Conservation (phyloP, 2,329 filamentous ascomycete species). For the Cryphonectria naterciae region DNA sequence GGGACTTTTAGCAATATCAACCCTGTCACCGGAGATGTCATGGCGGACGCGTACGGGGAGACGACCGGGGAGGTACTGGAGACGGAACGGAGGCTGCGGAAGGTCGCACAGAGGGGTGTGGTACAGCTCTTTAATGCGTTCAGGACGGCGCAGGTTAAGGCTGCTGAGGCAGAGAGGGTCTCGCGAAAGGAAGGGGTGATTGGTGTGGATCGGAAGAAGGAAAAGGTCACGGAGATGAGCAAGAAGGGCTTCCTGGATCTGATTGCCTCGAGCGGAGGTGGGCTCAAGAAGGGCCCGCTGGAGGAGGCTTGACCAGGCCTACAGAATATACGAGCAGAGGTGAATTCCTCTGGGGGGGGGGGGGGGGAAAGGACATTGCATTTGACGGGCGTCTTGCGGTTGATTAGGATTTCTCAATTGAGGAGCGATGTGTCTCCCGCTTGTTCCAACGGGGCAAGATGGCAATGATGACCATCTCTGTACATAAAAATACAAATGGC, state of each 20-base stretch:
- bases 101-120: slow-evolving; percentile 90
- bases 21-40: slow-evolving; percentile 47
- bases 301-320: slow-evolving; percentile 54
- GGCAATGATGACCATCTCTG: slow-evolving; percentile 11
- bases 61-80: slow-evolving; percentile 63
- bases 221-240: slow-evolving; percentile 92
- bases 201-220: slow-evolving; percentile 78
- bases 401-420: slow-evolving; percentile 26
- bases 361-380: slow-evolving; percentile 6
- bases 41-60: slow-evolving; percentile 43
- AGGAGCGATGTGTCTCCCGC: slow-evolving; percentile 14
- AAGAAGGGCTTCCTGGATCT: slow-evolving; percentile 95
- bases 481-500: slow-evolving; percentile 24
- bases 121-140: slow-evolving; percentile 97
- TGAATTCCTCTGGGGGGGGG: too few species aligned
- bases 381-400: slow-evolving; percentile 9
- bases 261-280: slow-evolving; percentile 70
- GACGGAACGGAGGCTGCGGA: slow-evolving; percentile 78
- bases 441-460: background rate
- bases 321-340: too few species aligned
- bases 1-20: slow-evolving; percentile 49
- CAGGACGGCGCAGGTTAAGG: slow-evolving; percentile 87
- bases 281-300: slow-evolving; percentile 60
- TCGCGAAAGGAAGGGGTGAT: slow-evolving; percentile 74
- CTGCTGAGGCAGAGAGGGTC: slow-evolving; percentile 73